A percentile compares a stretch with the other conserved stretches of the same genome.
phyloP scores from a whole-genome alignment of 306 rosid genomes.

The Fragaria vesca region DNA sequence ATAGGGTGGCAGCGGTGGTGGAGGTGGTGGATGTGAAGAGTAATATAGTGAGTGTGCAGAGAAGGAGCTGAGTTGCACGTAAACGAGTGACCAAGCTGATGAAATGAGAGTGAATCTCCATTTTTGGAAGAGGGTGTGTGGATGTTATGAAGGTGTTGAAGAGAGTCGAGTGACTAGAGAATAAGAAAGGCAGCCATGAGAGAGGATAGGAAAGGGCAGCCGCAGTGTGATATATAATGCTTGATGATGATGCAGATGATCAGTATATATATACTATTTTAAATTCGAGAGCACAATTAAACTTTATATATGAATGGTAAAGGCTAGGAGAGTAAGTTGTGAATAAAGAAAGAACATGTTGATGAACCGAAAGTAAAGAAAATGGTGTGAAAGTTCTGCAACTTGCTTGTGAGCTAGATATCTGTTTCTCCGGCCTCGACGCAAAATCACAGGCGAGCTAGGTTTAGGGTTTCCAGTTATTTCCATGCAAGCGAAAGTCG shows the following conservation, averaged over 20 bases:
- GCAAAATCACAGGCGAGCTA: background rate
- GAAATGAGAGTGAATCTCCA: constrained; percentile 25
- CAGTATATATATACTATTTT: background rate
- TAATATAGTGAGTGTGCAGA: constrained; percentile 3
- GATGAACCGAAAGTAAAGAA: constrained; percentile 12
- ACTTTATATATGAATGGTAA: background rate
- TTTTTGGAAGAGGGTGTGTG: constrained; percentile 18
- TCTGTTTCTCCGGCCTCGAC: background rate
- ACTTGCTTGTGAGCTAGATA: constrained; percentile 11
- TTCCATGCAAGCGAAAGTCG: background rate
- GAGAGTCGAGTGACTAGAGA: background rate
- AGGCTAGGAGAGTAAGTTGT: background rate
- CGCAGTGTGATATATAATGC: background rate
- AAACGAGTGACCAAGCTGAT: constrained; percentile 16
- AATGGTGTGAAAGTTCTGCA: background rate
- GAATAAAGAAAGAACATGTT: background rate
- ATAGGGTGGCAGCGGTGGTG: constrained; percentile 14
- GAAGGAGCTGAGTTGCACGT: constrained; percentile 19
- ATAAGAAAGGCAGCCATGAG: background rate
- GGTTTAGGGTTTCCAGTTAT: background rate
- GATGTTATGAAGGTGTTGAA: background rate
- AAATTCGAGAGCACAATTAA: background rate
- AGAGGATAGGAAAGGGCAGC: background rate
- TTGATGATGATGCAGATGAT: background rate
- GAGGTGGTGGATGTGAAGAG: constrained; percentile 23